Evolutionary conservation across 73 alveolate genomes (phyloP).

Genomic region (Durusdinium trenchii): DNA sequence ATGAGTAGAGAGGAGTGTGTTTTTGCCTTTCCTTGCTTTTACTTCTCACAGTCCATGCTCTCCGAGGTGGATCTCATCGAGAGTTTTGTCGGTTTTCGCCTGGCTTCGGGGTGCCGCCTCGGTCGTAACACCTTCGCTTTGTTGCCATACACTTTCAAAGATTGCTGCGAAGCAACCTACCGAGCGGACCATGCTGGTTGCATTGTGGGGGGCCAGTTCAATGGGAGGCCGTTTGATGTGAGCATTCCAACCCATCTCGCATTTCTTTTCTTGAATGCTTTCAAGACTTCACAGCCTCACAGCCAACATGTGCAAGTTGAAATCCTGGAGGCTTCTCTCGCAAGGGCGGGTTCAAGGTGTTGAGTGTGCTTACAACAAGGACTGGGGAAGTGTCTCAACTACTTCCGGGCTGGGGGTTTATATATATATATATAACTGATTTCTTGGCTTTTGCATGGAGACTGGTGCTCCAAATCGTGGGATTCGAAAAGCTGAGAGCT

Average conservation of each 20-base stretch:
- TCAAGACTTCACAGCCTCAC: not conserved
- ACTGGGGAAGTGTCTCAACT: not conserved
- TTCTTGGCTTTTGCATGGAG: not conserved
- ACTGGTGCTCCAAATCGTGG: too few species aligned
- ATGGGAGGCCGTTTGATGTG: too few species aligned
- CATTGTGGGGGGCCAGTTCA: conserved; percentile 80
- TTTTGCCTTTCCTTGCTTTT: too few species aligned
- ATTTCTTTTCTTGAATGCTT: too few species aligned
- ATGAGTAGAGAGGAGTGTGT: too few species aligned
- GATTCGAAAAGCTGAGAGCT: too few species aligned
- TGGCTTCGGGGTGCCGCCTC: conserved; percentile 58
- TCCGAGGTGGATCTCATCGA: not conserved
- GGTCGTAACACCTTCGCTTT: conserved; percentile 65
- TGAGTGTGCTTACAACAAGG: conserved; percentile 64
- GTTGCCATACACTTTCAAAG: conserved; percentile 70
- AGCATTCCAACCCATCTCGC: too few species aligned
- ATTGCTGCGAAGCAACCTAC: conserved; percentile 74
- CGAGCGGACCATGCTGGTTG: conserved; percentile 52
- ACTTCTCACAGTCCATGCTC: not conserved
- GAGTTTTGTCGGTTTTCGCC: conserved; percentile 22
- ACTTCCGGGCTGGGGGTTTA: not conserved
- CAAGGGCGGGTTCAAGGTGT: conserved; percentile 51
- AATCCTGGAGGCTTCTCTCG: not conserved
- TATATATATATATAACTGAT: not conserved
- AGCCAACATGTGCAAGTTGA: not conserved